Conservation (phyloP, 2,329 filamentous ascomycete species). For the Sclerotiophoma versabilis region DNA sequence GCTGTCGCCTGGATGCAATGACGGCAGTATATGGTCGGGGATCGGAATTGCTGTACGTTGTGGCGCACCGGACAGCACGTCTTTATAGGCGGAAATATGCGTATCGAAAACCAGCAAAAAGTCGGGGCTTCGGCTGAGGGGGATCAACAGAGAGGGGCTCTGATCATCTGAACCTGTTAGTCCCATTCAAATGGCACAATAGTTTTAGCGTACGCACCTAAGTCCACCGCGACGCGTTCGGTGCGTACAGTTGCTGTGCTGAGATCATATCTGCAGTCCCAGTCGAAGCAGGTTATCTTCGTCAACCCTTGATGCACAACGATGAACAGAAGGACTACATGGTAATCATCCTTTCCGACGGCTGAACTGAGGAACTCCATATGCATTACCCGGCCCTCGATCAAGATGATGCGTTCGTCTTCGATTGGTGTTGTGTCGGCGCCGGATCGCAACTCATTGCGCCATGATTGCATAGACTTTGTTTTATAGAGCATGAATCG, state of each 20-base stretch:
- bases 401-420: slow-evolving; percentile 53
- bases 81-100: slow-evolving; percentile 48
- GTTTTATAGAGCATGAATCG: slow-evolving; percentile 76
- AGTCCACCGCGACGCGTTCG: slow-evolving; percentile 36
- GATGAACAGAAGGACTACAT: slow-evolving; percentile 78
- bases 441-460: slow-evolving; percentile 51
- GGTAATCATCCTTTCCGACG: slow-evolving; percentile 68
- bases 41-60: slow-evolving; percentile 26
- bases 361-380: slow-evolving; percentile 85
- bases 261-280: slow-evolving; percentile 57
- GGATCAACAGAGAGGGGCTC: slow-evolving; percentile 50
- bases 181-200: background rate
- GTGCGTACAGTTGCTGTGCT: slow-evolving; percentile 34
- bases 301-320: slow-evolving; percentile 54
- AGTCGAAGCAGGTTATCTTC: slow-evolving; percentile 60
- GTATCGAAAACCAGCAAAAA: slow-evolving; percentile 51
- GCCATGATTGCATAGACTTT: slow-evolving; percentile 62
- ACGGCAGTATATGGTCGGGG: slow-evolving; percentile 46
- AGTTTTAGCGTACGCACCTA: slow-evolving; percentile 28
- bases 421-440: slow-evolving; percentile 67
- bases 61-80: slow-evolving; percentile 52
- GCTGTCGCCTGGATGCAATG: slow-evolving; percentile 53
- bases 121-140: slow-evolving; percentile 49
- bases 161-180: slow-evolving; percentile 41
- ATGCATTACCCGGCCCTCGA: slow-evolving; percentile 77